Evolutionary conservation across 2,329 filamentous ascomycete genomes (phyloP).

Genomic region (Sporothrix inflata): DNA sequence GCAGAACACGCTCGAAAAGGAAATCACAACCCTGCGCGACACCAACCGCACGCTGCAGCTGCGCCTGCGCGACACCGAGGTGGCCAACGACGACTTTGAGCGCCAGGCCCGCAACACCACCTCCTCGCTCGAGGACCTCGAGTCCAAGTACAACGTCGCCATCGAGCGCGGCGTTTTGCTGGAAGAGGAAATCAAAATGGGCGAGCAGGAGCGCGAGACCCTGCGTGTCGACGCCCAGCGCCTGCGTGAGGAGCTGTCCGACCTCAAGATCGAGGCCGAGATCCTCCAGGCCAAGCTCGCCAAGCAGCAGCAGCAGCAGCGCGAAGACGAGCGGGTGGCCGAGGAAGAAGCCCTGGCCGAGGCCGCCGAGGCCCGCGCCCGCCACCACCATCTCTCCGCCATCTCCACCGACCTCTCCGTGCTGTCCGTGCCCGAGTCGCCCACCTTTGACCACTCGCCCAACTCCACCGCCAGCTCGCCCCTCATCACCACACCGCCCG

Average conservation of each 20-base stretch:
- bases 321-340: conserved; percentile 37
- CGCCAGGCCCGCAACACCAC: conserved; percentile 93
- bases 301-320: conserved; percentile 60
- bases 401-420: conserved; percentile 65
- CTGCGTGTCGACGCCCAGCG: conserved; percentile 90
- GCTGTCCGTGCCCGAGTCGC: conserved; percentile 67
- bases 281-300: conserved; percentile 87
- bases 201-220: conserved; percentile 87
- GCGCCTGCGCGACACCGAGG: conserved; percentile 89
- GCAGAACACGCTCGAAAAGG: conserved; percentile 88
- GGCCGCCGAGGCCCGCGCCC: conserved; percentile 13
- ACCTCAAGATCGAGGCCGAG: conserved; percentile 92
- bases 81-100: conserved; percentile 98
- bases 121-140: conserved; percentile 93
- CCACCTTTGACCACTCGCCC: conserved; percentile 76
- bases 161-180: conserved; percentile 92
- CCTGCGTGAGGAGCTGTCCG: conserved; percentile 85
- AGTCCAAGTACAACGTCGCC: conserved; percentile 93
- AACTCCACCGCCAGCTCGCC: conserved; percentile 87
- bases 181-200: conserved; percentile 89
- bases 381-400: conserved; percentile 56
- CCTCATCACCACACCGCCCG: conserved; percentile 84
- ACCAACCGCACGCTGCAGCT: conserved; percentile 79
- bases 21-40: conserved; percentile 90
- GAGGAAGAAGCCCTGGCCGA: conserved; percentile 16